Evolutionary conservation across 192 early-diverging fungal species (phyloP), one percentile per base, ranked within the genome.

Genomic region (Backusella parvicylindrica): DNA sequence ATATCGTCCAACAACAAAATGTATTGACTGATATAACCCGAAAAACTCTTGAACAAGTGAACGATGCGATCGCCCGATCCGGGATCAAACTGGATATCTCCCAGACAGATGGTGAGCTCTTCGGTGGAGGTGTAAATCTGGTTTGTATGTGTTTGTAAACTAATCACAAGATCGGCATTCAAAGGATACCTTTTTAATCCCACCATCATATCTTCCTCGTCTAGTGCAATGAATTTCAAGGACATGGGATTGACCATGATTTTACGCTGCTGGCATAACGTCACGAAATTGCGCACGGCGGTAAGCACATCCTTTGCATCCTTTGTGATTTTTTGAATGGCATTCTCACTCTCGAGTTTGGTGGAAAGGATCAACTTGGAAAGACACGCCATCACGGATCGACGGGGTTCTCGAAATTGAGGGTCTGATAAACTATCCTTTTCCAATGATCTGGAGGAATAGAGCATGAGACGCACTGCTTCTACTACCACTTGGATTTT

Each of bases 401-500:
- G 79, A 53, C 71, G 40, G 12, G 60, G 68, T 43, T 53, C 65
- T 12, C 71, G 77, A 28, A 78, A 64, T 4, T 16, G 16, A 7
- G 83, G 85, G n/a, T 70, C 68, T 80, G 32, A 77, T 75, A 75
- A 79, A 71, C 28, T 83, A 23, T 95, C 91, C 50, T 88, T 89
- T 32, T 87, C 88, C 1, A 91, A 83, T 0, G 89, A 85, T 35
- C 90, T 89, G 6, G 93, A 95, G 18, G 92, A 86, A 65, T 91
- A 91, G 28, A 98, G 84, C 91, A 98, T 92, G 13, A 92, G 86
- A 30, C 95, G 88, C 63, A 98, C 91, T 32, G 93, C 86, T 28
- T 89, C 86, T 6, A 47, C 43, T 4, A 47, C 43, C 0, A 21
- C 31, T 1, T 33, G 36, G 13, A 75, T 33, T 28, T 2, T 5